Evolutionary conservation across 2,329 filamentous ascomycete genomes (phyloP).

Genomic region (Colletotrichum filicis): DNA sequence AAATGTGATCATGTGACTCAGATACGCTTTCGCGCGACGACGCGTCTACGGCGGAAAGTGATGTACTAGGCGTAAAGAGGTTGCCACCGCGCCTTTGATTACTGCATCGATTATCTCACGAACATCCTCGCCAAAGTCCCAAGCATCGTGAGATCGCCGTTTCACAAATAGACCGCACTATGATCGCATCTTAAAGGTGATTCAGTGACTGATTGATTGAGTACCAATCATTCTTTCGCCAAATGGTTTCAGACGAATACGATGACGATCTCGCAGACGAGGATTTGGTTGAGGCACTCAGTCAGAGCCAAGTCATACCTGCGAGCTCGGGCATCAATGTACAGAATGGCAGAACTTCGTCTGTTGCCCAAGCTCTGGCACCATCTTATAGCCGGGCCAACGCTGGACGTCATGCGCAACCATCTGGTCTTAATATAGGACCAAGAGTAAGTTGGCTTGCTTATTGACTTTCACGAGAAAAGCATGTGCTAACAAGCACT

Average conservation of each 20-base stretch:
- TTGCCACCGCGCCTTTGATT: background rate
- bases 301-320: conserved; percentile 50
- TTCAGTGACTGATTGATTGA: background rate
- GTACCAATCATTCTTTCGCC: background rate
- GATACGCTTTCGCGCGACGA: conserved; percentile 35
- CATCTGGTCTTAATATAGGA: background rate
- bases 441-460: background rate
- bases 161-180: background rate
- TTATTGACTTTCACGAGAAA: background rate
- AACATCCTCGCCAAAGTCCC: background rate
- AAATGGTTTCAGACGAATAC: conserved; percentile 70
- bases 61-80: background rate
- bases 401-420: background rate
- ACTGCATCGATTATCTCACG: no score
- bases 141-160: background rate
- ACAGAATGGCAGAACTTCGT: background rate
- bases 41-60: conserved; percentile 14
- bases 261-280: conserved; percentile 74
- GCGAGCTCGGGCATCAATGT: conserved; percentile 2
- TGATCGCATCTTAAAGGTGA: background rate
- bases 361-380: background rate
- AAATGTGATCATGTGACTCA: conserved; percentile 18
- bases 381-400: conserved; percentile 9
- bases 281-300: conserved; percentile 70
- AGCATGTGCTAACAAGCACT: background rate